These are phyloP conservation scores for Turritis glabra DNA, from an alignment of 345 rosid genomes.

Conservation along the genomic window DNA sequence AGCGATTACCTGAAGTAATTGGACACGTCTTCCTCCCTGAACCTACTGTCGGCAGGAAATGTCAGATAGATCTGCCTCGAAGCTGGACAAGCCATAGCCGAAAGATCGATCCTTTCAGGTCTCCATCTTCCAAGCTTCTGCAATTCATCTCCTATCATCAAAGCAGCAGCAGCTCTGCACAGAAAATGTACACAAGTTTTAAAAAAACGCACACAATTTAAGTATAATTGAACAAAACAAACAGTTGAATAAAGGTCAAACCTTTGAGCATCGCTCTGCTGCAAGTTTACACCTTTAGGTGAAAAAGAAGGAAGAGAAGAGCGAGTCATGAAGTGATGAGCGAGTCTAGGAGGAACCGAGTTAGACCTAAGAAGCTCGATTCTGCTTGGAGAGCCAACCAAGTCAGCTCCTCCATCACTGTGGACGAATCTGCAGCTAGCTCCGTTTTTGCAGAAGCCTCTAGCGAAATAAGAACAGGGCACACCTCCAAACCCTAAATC, in stretches of 20 bases:
- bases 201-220: not conserved
- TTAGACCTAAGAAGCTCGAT: conserved; percentile 84
- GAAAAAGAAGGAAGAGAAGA: conserved; percentile 66
- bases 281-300: conserved; percentile 63
- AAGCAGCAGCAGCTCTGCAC: conserved; percentile 65
- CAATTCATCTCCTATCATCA: conserved; percentile 71
- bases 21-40: conserved; percentile 89
- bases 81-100: conserved; percentile 70
- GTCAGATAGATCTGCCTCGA: conserved; percentile 96
- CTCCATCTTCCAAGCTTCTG: conserved; percentile 72
- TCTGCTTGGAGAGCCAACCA: conserved; percentile 78
- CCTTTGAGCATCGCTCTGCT: conserved; percentile 74
- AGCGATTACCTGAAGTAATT: conserved; percentile 70
- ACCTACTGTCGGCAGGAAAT: conserved; percentile 95
- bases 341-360: conserved; percentile 64
- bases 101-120: conserved; percentile 71
- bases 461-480: conserved; percentile 82
- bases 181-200: not conserved
- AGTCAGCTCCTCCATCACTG: conserved; percentile 44
- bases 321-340: conserved; percentile 64
- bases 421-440: conserved; percentile 81
- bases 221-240: not conserved
- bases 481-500: conserved; percentile 76
- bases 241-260: conserved; percentile 1
- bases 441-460: conserved; percentile 94